These are phyloP conservation scores for Hamamelis virginiana DNA, from an alignment of 164 flowering plant genomes.

Conservation along the genomic window DNA sequence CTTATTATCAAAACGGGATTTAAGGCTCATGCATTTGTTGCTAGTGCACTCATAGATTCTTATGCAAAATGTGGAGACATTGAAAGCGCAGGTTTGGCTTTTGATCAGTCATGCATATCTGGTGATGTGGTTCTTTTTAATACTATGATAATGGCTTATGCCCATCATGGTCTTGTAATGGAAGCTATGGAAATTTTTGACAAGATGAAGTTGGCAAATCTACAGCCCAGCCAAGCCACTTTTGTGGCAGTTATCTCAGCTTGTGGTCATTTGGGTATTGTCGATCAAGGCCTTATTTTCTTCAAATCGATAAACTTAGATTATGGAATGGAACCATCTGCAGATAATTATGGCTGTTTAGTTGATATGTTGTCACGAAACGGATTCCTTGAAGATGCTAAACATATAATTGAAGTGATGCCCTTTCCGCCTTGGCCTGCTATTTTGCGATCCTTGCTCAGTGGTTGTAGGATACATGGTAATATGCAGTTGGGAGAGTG, in stretches of 20 bases:
- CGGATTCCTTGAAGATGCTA: conserved; percentile 52
- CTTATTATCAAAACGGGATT: conserved; percentile 42
- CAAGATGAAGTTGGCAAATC: conserved; percentile 33
- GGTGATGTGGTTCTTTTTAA: conserved; percentile 40
- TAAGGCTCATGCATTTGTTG: conserved; percentile 32
- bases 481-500: conserved; percentile 40
- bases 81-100: conserved; percentile 37
- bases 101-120: conserved; percentile 19
- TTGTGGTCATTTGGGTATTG: conserved; percentile 50
- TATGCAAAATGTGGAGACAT: conserved; percentile 65
- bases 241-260: conserved; percentile 52
- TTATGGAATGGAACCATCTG: conserved; percentile 40
- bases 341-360: conserved; percentile 43
- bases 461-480: conserved; percentile 53
- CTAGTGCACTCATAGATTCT: conserved; percentile 53
- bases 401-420: conserved; percentile 40
- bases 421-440: conserved; percentile 61
- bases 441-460: conserved; percentile 52
- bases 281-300: conserved; percentile 36
- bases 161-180: conserved; percentile 45
- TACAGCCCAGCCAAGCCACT: conserved; percentile 50
- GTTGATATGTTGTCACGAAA: conserved; percentile 55
- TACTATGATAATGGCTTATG: conserved; percentile 54
- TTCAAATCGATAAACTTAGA: conserved; percentile 36
- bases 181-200: conserved; percentile 44